These are phyloP conservation scores for Paraphoma sp. DNA, from an alignment of 2,329 filamentous ascomycete genomes.

Conservation along the genomic window DNA sequence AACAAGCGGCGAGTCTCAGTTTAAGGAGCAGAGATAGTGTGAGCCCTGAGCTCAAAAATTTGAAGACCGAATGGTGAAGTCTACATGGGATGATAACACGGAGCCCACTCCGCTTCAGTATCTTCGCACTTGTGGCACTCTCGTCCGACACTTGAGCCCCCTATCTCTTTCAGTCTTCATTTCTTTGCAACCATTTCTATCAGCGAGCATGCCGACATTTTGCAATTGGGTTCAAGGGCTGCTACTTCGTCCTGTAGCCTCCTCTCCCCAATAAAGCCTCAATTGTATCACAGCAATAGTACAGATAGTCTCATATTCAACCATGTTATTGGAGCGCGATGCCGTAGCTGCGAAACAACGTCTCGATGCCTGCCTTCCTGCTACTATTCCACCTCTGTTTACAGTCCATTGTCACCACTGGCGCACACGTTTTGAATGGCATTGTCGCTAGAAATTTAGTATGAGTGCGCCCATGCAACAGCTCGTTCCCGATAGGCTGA, in stretches of 20 bases:
- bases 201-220: too few species aligned
- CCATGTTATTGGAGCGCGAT: neutral
- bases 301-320: neutral
- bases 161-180: neutral
- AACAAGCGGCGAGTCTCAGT: slow-evolving; percentile 80
- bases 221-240: too few species aligned
- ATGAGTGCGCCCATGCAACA: neutral
- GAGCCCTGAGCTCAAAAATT: slow-evolving; percentile 59
- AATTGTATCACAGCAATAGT: neutral
- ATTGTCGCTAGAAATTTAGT: slow-evolving; percentile 12
- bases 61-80: slow-evolving; percentile 13
- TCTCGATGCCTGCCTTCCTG: neutral
- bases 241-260: too few species aligned
- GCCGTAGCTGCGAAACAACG: neutral
- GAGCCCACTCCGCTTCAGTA: neutral
- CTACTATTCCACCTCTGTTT: neutral
- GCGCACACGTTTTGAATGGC: slow-evolving; percentile 9
- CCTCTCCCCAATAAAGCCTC: neutral
- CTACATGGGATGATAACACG: neutral
- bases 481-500: neutral
- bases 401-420: slow-evolving; percentile 8
- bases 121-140: neutral
- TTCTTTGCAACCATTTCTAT: too few species aligned
- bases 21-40: slow-evolving; percentile 79
- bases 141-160: too few species aligned